Evolutionary conservation across 768 basidiomycete genomes (phyloP), one percentile per base, ranked within the genome.

Genomic region (Russula dissimulans): DNA sequence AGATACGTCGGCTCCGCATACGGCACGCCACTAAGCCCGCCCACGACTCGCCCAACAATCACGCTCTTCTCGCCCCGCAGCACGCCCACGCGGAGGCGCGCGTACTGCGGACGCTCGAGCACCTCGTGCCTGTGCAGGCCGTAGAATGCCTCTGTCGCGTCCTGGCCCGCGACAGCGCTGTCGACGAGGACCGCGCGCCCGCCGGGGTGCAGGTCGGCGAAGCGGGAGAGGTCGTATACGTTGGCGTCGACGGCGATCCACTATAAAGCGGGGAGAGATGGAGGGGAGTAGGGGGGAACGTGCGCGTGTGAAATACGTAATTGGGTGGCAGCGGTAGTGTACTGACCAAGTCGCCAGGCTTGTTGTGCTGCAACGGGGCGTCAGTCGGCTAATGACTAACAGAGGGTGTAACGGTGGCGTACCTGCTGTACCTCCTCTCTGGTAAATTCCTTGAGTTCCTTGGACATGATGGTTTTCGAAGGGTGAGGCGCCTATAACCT

Each of bases 1-100:
- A 93, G 79, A 87, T 89, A 94, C 1, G 86, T 84, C 12, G 92
- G 86, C 67, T 95, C 92, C 3, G 84, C 90, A 66, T 93, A 94
- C 0, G 92, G 92, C 0, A 94, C 83, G 61, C 77, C 72, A 15
- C 88, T 90, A 44, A 87, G 70, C 17, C 77, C 79, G 29, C 89
- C 91, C 3, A 74, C 69, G 29, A 74, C 69, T 32, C 76, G 79
- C 38, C 75, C 70, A 56, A 75, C 70, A 47, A 91, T 81, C 58
- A 75, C 68, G 31, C 79, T 78, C 68, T 81, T 69, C 74, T 88
- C 78, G 43, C 83, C 89, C 45, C 77, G 75, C 56, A 93, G 75
- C 17, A 72, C 72, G 22, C 91, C 91, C 56, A 93, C 82, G 61
- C 82, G 79, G 12, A 93, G 78, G 3, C 88, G 82, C 44, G 78